Base-by-base conservation (phyloP, 768 basidiomycete genomes). In the Sporobolomyces roseus region DNA sequence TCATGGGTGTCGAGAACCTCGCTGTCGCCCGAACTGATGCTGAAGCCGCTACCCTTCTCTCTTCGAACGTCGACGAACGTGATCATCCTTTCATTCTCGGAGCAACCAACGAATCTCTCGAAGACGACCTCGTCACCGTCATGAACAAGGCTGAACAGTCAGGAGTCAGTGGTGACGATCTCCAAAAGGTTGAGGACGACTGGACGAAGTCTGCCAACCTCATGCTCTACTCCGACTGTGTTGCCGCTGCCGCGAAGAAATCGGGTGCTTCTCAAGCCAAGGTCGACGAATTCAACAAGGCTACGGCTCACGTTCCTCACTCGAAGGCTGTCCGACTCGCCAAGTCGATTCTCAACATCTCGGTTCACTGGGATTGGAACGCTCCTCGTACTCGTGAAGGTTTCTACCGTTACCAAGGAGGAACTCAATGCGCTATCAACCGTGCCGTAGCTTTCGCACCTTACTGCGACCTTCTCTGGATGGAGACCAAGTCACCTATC, bases 51-150 rank as follows among this genome's bases (percentile, higher is more conserved):
- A 97, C 96, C 2, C 85, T 99, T 76, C 90, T 98, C 81, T 89
- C 92, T 43, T 88, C 90, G 72, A 98, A 98, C 80, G 90, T 99
- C 68, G 96, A 99, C 79, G 86, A 87, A 74, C 87, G 96, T n/a
- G 96, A 99, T 81, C 96, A 99, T 73, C 81, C 91, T 35, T 99
- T 98, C 84, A 93, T 99, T 76, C 86, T 97, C 45, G 96, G 94
- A 38, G 85, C 83, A 58, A 94, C 93, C 30, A 93, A 93, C 77
- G 77, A 88, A 13, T 80, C 82, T 51, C 79, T 90, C 49, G 73
- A 76, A 30, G 61, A 71, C 49, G 84, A 91, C 27, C 82, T 98
- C 66, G 90, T 88, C 68, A 81, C 80, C 27, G 85, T 89, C 71
- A 93, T 98, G 89, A 83, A 83, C 55, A 84, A 88, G 59, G 96